These are phyloP conservation scores for Pseudocercospora fijiensis DNA, from an alignment of 2,329 filamentous ascomycete species.

Conservation along the genomic window DNA sequence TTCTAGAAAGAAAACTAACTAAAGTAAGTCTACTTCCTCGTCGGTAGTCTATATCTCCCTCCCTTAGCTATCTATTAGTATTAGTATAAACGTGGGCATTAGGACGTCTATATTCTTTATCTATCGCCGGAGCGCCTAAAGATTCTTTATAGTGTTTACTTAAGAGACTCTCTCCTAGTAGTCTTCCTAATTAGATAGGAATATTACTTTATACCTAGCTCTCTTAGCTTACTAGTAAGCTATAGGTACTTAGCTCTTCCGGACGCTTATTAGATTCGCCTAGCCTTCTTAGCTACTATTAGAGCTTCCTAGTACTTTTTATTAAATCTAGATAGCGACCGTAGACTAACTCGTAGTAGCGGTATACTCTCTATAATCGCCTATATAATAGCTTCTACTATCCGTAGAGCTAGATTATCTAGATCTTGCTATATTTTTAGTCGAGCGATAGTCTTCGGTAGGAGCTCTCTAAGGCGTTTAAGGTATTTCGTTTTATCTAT, in stretches of 20 bases:
- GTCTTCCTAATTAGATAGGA: neutral
- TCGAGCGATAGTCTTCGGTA: neutral
- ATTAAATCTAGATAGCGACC: neutral
- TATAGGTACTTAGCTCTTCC: neutral
- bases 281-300: neutral
- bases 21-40: neutral
- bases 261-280: neutral
- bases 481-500: neutral
- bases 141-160: neutral
- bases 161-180: neutral
- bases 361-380: neutral
- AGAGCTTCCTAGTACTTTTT: neutral
- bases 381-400: neutral
- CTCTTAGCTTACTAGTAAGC: neutral
- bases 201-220: neutral
- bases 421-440: neutral
- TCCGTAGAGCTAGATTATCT: neutral
- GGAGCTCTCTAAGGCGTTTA: neutral
- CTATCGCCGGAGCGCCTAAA: neutral
- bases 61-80: neutral
- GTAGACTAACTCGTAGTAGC: neutral
- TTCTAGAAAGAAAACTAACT: neutral
- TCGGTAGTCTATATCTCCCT: neutral
- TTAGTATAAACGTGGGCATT: neutral
- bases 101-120: neutral